A percentile compares a stretch with the other conserved stretches of the same genome.
Evolutionary conservation across 176 grass and related monocot species (phyloP).

Genomic region (Lolium rigidum): DNA sequence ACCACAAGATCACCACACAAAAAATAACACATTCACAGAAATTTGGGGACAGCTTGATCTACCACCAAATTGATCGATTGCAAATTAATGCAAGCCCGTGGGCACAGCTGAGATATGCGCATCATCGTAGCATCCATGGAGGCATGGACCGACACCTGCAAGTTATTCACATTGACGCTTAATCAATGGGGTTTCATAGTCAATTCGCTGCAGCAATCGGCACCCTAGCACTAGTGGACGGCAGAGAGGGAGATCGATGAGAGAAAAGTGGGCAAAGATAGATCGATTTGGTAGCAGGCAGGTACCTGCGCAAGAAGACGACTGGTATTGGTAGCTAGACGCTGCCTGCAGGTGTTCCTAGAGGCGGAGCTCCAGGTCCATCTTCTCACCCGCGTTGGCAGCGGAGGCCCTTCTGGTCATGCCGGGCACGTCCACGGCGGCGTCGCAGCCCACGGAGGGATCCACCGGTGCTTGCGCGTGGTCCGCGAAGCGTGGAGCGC

Average conservation of each 20-base stretch:
- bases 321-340: background rate
- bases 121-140: background rate
- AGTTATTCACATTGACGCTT: background rate
- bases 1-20: background rate
- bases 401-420: constrained; percentile 41
- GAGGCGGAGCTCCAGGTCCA: constrained; percentile 60
- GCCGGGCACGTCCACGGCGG: constrained; percentile 44
- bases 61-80: background rate
- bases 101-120: background rate
- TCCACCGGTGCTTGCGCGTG: background rate
- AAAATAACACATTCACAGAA: background rate
- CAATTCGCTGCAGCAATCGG: background rate
- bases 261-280: background rate
- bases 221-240: background rate
- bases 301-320: constrained; percentile 11
- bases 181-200: background rate
- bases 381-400: background rate
- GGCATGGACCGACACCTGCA: background rate
- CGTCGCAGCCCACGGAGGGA: background rate
- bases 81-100: background rate
- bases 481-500: constrained; percentile 27
- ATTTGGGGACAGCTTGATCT: background rate
- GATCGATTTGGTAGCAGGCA: background rate
- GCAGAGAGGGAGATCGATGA: constrained; percentile 1
- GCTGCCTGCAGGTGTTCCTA: constrained; percentile 31